Percentiles rank a stretch among this genome's conserved stretches.
Evolutionary conservation across 2,329 filamentous ascomycete genomes (phyloP).

Genomic region (Verticillium dahliae): DNA sequence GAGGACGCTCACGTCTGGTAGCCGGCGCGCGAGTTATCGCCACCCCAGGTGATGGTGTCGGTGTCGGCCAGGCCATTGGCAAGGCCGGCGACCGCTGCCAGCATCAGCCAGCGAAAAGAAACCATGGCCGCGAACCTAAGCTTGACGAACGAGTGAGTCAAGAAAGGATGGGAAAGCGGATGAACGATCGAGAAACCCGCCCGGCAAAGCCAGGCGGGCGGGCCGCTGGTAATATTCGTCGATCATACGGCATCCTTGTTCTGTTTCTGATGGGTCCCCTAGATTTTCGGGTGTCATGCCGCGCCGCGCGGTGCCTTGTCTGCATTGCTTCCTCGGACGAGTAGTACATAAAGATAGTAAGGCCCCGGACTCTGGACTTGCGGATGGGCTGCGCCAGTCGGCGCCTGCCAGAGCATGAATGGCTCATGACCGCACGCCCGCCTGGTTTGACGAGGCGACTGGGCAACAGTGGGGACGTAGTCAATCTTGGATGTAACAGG

Average conservation of each 20-base stretch:
- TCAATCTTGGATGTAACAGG: background rate
- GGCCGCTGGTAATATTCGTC: slow-evolving; percentile 1
- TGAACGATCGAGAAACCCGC: background rate
- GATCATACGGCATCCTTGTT: background rate
- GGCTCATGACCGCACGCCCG: background rate
- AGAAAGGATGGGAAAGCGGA: background rate
- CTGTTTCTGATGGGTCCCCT: background rate
- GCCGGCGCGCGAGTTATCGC: slow-evolving; percentile 46
- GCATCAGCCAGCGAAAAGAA: slow-evolving; percentile 13
- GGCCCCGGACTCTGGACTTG: background rate
- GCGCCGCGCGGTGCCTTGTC: background rate
- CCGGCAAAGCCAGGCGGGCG: background rate
- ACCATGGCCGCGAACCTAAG: slow-evolving; percentile 6
- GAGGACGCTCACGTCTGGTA: slow-evolving; percentile 40
- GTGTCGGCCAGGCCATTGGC: slow-evolving; percentile 32
- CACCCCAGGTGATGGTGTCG: slow-evolving; percentile 54
- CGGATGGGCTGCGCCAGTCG: background rate
- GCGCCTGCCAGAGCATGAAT: background rate
- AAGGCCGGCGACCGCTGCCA: slow-evolving; percentile 25
- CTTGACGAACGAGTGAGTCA: slow-evolving; percentile 1
- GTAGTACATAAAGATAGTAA: background rate
- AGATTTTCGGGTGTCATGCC: background rate
- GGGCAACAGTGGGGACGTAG: background rate
- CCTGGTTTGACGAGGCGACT: background rate
- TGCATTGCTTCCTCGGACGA: background rate